Conservation (phyloP, 2,329 filamentous ascomycete genomes). For the Penicillium sp. region DNA sequence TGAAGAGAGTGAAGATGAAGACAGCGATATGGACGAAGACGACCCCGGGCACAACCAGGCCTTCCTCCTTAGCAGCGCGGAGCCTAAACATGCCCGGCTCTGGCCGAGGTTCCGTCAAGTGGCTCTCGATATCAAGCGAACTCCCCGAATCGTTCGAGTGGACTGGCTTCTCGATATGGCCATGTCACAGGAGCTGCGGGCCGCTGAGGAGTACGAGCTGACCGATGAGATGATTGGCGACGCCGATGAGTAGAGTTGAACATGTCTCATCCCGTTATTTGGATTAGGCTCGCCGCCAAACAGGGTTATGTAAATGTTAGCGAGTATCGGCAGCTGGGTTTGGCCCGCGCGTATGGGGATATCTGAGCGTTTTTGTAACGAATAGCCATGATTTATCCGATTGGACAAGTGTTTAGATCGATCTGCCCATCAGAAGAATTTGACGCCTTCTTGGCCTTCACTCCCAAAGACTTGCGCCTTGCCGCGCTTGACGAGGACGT, state of each 20-base stretch:
- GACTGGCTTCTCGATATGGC: slow-evolving; percentile 90
- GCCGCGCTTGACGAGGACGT: slow-evolving; percentile 79
- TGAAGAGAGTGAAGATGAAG: slow-evolving; percentile 35
- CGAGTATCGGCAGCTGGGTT: slow-evolving; percentile 9
- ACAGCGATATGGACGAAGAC: slow-evolving; percentile 58
- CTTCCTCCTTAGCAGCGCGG: slow-evolving; percentile 73
- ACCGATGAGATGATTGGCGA: slow-evolving; percentile 30
- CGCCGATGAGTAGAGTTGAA: slow-evolving; percentile 20
- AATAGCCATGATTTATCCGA: slow-evolving; percentile 25
- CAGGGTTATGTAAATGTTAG: slow-evolving; percentile 10
- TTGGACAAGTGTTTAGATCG: slow-evolving; percentile 6
- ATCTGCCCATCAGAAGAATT: slow-evolving; percentile 84
- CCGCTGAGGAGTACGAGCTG: slow-evolving; percentile 59
- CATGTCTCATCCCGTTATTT: too few species aligned
- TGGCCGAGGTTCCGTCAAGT: slow-evolving; percentile 80
- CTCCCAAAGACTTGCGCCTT: slow-evolving; percentile 91
- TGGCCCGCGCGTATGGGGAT: slow-evolving; percentile 6
- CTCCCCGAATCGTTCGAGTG: slow-evolving; percentile 72
- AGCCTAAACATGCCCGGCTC: slow-evolving; percentile 65
- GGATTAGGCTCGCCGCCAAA: neutral
- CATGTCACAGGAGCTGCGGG: slow-evolving; percentile 79
- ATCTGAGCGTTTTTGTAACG: slow-evolving; percentile 18
- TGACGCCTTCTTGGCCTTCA: slow-evolving; percentile 85
- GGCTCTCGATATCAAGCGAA: slow-evolving; percentile 73
- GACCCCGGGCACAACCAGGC: slow-evolving; percentile 66